Conservation (phyloP, 257 asterid species). For the Fraxinus excelsior region DNA sequence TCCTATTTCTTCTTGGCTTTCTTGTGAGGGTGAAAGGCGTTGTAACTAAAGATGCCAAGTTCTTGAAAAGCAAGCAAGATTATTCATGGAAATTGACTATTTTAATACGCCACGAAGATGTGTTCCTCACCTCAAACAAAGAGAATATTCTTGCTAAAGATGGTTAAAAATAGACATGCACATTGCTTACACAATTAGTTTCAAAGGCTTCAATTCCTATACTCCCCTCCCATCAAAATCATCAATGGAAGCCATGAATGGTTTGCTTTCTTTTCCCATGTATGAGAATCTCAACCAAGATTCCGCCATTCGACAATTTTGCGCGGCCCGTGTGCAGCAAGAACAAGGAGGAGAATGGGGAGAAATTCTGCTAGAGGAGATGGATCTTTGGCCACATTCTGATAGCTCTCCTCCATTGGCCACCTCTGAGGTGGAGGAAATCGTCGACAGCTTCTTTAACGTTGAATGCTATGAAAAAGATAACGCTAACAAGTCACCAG, state of each 20-base stretch:
- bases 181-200: background rate
- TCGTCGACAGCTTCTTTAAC: conserved; percentile 56
- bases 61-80: conserved; percentile 2
- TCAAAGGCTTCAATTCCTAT: background rate
- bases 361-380: conserved; percentile 12
- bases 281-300: conserved; percentile 31
- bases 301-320: conserved; percentile 54
- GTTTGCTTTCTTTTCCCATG: conserved; percentile 25
- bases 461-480: conserved; percentile 46
- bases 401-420: conserved; percentile 20
- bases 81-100: background rate
- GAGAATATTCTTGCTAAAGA: conserved; percentile 29
- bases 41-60: conserved; percentile 13
- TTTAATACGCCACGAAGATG: conserved; percentile 18
- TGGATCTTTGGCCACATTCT: conserved; percentile 28
- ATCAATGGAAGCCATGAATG: conserved; percentile 28
- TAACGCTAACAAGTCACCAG: conserved; percentile 23
- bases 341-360: conserved; percentile 23
- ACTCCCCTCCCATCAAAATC: conserved; percentile 16
- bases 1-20: background rate
- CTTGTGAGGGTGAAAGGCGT: conserved; percentile 27
- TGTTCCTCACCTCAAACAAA: conserved; percentile 24
- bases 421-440: conserved; percentile 40
- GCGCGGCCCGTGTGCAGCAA: conserved; percentile 57
- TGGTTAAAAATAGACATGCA: conserved; percentile 6